Evolutionary conservation across 768 basidiomycete genomes (phyloP).

Genomic region (Lactarius deliciosus): DNA sequence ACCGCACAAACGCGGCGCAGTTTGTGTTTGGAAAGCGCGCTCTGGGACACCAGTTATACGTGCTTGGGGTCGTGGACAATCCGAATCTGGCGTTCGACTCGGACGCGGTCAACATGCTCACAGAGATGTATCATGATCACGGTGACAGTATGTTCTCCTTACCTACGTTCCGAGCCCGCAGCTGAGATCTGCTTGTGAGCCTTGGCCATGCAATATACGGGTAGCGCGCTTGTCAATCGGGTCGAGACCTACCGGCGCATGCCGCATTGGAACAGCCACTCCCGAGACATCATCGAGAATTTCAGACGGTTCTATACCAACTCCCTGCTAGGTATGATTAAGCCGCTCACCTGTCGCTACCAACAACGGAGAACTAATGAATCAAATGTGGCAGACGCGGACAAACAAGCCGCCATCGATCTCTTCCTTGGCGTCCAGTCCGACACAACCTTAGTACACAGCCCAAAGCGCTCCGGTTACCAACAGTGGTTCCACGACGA

Average conservation of each 20-base stretch:
- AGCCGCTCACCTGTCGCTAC: conserved; percentile 4
- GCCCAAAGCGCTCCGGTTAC: conserved; percentile 68
- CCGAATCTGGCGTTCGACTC: conserved; percentile 90
- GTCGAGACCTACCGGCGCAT: conserved; percentile 95
- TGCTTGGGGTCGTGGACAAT: conserved; percentile 82
- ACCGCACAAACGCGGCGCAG: conserved; percentile 94
- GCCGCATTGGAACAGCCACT: conserved; percentile 97
- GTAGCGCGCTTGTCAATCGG: conserved; percentile 92
- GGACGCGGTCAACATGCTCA: conserved; percentile 94
- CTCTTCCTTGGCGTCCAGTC: conserved; percentile 82
- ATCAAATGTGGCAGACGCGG: conserved; percentile 62
- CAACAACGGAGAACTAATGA: not conserved
- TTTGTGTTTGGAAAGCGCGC: conserved; percentile 96
- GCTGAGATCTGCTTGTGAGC: conserved; percentile 45
- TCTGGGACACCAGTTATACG: conserved; percentile 92
- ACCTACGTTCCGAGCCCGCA: conserved; percentile 1
- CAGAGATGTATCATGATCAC: conserved; percentile 98
- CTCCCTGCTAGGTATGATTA: conserved; percentile 71
- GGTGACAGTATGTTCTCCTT: conserved; percentile 71
- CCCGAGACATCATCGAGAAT: conserved; percentile 93
- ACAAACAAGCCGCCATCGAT: conserved; percentile 97
- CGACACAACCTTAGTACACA: conserved; percentile 48
- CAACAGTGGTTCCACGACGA: conserved; percentile 81
- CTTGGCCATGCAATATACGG: conserved; percentile 94
- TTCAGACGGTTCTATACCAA: conserved; percentile 94